phyloP scores from a whole-genome alignment of 768 basidiomycete genomes.

The Melanogaster broomeanus region DNA sequence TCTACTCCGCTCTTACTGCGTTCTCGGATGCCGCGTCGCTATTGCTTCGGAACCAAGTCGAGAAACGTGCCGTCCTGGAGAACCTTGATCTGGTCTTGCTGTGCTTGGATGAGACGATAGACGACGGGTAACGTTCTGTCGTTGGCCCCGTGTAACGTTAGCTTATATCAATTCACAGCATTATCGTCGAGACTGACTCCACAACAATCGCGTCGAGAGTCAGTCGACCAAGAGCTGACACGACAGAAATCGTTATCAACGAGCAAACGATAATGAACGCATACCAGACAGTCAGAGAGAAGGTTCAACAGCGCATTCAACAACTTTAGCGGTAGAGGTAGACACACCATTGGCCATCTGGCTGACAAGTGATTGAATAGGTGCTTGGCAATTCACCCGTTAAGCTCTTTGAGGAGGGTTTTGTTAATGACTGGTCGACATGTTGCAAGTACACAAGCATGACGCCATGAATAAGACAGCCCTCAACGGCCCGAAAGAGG shows the following conservation, averaged over 20 bases:
- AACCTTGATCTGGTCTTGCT: conserved; percentile 91
- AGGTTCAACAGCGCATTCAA: conserved; percentile 80
- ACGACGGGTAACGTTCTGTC: conserved; percentile 79
- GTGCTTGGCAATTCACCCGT: conserved; percentile 21
- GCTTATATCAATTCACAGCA: conserved; percentile 47
- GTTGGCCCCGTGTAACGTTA: neutral
- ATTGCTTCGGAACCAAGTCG: conserved; percentile 87
- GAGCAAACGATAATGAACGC: conserved; percentile 95
- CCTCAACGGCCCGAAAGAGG: conserved; percentile 26
- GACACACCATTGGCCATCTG: conserved; percentile 27
- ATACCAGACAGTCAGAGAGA: conserved; percentile 86
- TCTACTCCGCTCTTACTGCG: conserved; percentile 79
- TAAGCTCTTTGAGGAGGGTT: conserved; percentile 34
- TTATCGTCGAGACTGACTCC: conserved; percentile 97
- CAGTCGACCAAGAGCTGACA: conserved; percentile 88
- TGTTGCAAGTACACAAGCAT: conserved; percentile 20
- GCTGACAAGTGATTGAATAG: conserved; percentile 12
- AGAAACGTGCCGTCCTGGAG: conserved; percentile 93
- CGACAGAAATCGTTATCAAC: conserved; percentile 97
- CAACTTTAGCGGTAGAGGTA: conserved; percentile 55
- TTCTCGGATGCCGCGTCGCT: conserved; percentile 85
- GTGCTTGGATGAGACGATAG: conserved; percentile 95
- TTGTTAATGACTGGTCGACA: conserved; percentile 27
- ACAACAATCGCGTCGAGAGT: conserved; percentile 95
- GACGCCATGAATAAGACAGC: conserved; percentile 28